Conservation (phyloP, 176 grass and related monocot genomes). For the Bothriochloa decipiens region DNA sequence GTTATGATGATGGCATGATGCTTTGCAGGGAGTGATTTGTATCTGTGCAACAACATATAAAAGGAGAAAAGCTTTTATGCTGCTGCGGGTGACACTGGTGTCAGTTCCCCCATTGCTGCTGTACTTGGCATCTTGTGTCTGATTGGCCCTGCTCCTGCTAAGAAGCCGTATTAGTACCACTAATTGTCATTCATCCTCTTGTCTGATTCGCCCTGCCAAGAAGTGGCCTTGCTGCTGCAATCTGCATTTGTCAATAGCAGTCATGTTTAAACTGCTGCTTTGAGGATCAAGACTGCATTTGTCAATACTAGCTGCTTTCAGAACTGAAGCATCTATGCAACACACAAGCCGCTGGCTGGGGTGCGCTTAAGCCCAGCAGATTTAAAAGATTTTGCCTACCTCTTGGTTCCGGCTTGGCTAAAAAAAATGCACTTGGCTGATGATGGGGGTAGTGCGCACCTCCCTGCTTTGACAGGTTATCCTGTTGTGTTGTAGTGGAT, state of each 20-base stretch:
- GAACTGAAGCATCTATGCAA: no score
- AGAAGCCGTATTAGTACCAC: neutral
- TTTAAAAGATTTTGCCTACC: neutral
- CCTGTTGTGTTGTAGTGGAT: neutral
- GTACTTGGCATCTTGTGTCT: neutral
- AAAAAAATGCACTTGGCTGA: no score
- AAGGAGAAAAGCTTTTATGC: neutral
- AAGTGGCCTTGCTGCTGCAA: no score
- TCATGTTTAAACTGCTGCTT: neutral
- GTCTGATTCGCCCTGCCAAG: no score
- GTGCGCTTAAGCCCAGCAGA: no score
- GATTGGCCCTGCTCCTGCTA: neutral
- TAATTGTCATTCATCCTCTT: neutral
- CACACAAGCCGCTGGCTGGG: neutral
- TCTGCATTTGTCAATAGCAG: neutral
- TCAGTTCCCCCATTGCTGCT: neutral
- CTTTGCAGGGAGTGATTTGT: neutral
- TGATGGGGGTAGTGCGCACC: neutral
- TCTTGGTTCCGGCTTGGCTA: neutral
- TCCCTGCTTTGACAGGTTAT: neutral
- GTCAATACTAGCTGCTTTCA: neutral
- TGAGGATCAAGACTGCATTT: neutral
- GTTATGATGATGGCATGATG: neutral
- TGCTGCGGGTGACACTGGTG: neutral
- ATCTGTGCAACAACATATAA: neutral